A percentile compares a stretch with the other conserved stretches of the same genome.
These are phyloP conservation scores for Craterostigma plantagineum DNA, from an alignment of 257 asterid genomes.

Conservation along the genomic window DNA sequence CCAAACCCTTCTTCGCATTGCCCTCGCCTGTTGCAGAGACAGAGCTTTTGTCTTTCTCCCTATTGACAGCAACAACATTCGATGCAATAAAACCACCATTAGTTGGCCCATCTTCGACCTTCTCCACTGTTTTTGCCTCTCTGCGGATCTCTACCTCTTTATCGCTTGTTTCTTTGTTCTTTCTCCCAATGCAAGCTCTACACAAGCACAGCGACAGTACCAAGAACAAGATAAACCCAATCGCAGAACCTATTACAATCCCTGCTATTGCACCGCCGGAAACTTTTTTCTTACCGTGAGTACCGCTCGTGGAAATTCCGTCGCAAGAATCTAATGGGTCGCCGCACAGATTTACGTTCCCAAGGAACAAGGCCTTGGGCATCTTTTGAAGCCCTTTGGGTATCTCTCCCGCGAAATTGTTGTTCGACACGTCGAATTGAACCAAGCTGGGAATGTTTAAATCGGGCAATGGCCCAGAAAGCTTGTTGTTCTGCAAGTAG, in stretches of 20 bases:
- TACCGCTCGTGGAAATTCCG: background rate
- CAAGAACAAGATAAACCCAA: slow-evolving; percentile 33
- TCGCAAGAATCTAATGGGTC: slow-evolving; percentile 36
- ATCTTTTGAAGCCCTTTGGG: slow-evolving; percentile 36
- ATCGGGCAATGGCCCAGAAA: slow-evolving; percentile 57
- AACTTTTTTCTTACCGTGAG: slow-evolving; percentile 26
- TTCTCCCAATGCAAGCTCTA: slow-evolving; percentile 17
- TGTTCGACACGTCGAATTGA: slow-evolving; percentile 59
- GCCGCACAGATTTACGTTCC: slow-evolving; percentile 58
- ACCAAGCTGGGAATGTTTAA: slow-evolving; percentile 26
- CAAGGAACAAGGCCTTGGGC: slow-evolving; percentile 34
- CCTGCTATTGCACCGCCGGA: slow-evolving; percentile 93
- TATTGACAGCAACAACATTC: slow-evolving; percentile 18
- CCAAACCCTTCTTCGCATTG: slow-evolving; percentile 36
- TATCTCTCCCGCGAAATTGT: slow-evolving; percentile 43
- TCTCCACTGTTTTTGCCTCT: slow-evolving; percentile 13
- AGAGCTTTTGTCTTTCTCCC: slow-evolving; percentile 19
- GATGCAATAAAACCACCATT: slow-evolving; percentile 4
- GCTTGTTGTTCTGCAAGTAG: slow-evolving; percentile 40
- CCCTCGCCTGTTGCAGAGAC: background rate
- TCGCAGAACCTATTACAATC: slow-evolving; percentile 45
- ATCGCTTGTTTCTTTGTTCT: slow-evolving; percentile 17
- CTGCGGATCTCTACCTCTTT: slow-evolving; percentile 27
- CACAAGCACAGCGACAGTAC: slow-evolving; percentile 36
- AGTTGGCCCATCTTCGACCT: slow-evolving; percentile 15